These are phyloP conservation scores for Cymodocea nodosa DNA, from an alignment of 116 monocot species.

Conservation along the genomic window DNA sequence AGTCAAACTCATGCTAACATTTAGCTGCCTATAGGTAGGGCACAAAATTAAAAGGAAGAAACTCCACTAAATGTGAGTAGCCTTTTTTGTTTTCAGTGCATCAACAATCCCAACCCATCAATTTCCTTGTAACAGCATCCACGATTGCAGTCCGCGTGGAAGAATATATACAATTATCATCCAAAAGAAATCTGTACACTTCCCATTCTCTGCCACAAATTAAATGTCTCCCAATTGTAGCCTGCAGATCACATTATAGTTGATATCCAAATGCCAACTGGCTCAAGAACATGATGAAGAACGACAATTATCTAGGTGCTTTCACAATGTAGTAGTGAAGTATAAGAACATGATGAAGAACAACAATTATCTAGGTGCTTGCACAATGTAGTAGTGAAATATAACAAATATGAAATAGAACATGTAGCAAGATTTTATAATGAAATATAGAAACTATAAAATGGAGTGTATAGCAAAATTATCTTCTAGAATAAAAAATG, in stretches of 20 bases:
- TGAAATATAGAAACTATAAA: no score
- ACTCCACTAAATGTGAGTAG: neutral
- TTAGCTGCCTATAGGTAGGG: neutral
- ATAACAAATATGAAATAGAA: no score
- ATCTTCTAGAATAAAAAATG: neutral
- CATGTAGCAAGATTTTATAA: no score
- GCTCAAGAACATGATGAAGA: neutral
- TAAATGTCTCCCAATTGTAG: constrained; percentile 47
- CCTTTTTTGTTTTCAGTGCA: neutral
- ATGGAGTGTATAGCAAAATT: no score
- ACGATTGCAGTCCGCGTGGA: constrained; percentile 24
- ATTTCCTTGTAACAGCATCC: constrained; percentile 39
- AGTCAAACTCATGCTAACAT: neutral
- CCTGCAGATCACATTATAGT: constrained; percentile 22
- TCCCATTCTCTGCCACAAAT: constrained; percentile 63
- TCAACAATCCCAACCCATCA: constrained; percentile 66
- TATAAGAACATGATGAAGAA: neutral
- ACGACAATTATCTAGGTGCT: neutral
- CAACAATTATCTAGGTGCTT: neutral
- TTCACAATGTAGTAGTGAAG: no score
- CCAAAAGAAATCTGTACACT: constrained; percentile 63
- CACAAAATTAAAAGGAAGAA: neutral
- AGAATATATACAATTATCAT: constrained; percentile 25
- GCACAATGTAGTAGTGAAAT: no score
- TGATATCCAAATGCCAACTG: neutral